Evolutionary conservation across 768 basidiomycete species (phyloP).

Genomic region (Pholiota conissans): DNA sequence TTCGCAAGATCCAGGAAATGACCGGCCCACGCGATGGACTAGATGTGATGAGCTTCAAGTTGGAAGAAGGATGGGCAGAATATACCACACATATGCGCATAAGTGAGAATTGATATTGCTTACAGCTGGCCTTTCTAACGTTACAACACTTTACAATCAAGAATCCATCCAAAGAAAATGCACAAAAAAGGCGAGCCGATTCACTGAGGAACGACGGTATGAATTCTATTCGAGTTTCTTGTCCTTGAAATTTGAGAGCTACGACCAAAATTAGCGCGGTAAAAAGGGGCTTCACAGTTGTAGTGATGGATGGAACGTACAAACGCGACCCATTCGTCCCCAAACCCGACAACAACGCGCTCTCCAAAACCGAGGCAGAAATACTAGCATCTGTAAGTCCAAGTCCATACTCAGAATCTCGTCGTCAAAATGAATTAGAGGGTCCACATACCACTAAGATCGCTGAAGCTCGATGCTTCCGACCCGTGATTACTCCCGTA

Average conservation of each 20-base stretch:
- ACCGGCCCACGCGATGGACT: too few species aligned
- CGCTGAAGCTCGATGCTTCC: constrained; percentile 81
- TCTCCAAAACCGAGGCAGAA: constrained; percentile 79
- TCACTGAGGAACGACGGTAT: constrained; percentile 24
- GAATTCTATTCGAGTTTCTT: constrained; percentile 31
- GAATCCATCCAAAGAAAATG: not conserved
- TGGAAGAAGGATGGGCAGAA: too few species aligned
- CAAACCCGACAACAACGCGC: constrained; percentile 76
- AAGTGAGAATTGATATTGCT: too few species aligned
- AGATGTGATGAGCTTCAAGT: too few species aligned
- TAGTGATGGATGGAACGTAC: too few species aligned
- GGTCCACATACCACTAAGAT: constrained; percentile 68
- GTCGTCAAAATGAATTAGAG: not conserved
- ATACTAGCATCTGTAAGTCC: constrained; percentile 60
- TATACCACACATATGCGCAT: too few species aligned
- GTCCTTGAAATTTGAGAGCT: constrained; percentile 41
- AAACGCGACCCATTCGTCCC: constrained; percentile 64
- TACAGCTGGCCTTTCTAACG: too few species aligned
- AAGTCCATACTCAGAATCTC: constrained; percentile 2
- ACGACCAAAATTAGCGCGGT: not conserved
- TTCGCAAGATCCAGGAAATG: too few species aligned
- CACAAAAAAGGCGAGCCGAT: not conserved
- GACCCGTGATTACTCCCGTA: constrained; percentile 68
- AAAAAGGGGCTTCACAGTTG: not conserved
- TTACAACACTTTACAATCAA: not conserved